Conservation (phyloP, 257 asterid species). For the Linaria vulgaris region DNA sequence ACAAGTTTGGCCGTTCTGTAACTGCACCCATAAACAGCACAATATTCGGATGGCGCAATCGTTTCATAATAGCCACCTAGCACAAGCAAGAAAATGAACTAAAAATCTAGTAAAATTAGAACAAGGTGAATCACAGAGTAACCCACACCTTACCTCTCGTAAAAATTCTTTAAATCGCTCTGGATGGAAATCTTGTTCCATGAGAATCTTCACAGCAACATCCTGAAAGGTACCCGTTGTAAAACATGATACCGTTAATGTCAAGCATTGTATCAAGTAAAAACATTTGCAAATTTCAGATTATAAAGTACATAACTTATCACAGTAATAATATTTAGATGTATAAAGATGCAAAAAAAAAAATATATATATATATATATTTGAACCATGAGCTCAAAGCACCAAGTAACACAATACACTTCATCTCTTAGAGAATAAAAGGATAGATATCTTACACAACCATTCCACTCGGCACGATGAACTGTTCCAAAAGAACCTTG, state of each 20-base stretch:
- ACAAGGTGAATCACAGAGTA: constrained; percentile 23
- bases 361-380: no score
- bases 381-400: constrained; percentile 16
- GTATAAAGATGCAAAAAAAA: constrained; percentile 10
- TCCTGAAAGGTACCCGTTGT: constrained; percentile 58
- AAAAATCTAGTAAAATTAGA: constrained; percentile 22
- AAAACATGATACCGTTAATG: constrained; percentile 23
- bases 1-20: constrained; percentile 82
- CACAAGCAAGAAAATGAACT: constrained; percentile 31
- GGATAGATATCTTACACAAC: constrained; percentile 67
- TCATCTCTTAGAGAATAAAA: constrained; percentile 22
- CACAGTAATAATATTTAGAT: constrained; percentile 18
- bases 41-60: constrained; percentile 93
- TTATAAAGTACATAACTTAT: not conserved
- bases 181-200: constrained; percentile 85
- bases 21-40: constrained; percentile 99
- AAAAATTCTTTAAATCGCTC: constrained; percentile 74
- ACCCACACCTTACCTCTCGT: constrained; percentile 55
- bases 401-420: constrained; percentile 20
- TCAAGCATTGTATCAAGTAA: constrained; percentile 16
- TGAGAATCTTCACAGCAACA: constrained; percentile 97
- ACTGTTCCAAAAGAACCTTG: constrained; percentile 98
- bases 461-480: constrained; percentile 99
- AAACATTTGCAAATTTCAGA: constrained; percentile 6
- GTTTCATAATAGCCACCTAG: constrained; percentile 92